Evolutionary conservation across 1,284 basidiomycete genomes (phyloP), one percentile per base, ranked within the genome.

Genomic region (Caloboletus inedulis): DNA sequence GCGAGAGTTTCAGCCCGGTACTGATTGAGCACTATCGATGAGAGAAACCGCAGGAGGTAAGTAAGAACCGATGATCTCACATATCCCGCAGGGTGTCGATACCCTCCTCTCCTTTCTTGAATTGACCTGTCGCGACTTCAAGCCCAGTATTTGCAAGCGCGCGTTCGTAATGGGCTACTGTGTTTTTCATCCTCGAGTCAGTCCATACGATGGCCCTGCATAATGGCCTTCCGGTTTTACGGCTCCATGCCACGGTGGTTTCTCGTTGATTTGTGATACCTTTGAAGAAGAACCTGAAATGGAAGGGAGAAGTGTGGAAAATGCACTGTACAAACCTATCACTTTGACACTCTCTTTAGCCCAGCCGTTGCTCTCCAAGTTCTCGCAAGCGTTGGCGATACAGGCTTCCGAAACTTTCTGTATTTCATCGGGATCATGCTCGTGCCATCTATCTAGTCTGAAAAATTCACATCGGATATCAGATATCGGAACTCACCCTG

Each of bases 181-280:
- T 82, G 59, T 85, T 81, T 60, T 91, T 91, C 49, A 93, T 98
- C 43, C 97, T 84, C 9, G 88, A 87, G 69, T 99, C 97, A 53
- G 92, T 89, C 97, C 96, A 99, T 29, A 98, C 96, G 60, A 99
- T 94, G 43, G 94, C 92, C 57, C 81, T 84, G 71, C 90, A 92
- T 13, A 97, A 73, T 0, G 93, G 87, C 69, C 90, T 88, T 46
- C 96, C 95, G 2, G 94, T 96, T 64, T 78, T 80, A 58, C 87
- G 82, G 68, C 91, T 91, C 97, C 97, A 99, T 12, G 88, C 91
- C 18, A 98, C 86, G 1, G 95, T 88, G 5, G 97, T 99, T 72
- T 99, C 96, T 54, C 97, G 86, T 75, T 99, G 96, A 69, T 98
- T 99, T 45, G 96, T 98, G 73, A 99, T 92, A 35, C 95, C 91